These are phyloP conservation scores for Piper longum DNA, from an alignment of 164 flowering plant genomes.

Conservation along the genomic window DNA sequence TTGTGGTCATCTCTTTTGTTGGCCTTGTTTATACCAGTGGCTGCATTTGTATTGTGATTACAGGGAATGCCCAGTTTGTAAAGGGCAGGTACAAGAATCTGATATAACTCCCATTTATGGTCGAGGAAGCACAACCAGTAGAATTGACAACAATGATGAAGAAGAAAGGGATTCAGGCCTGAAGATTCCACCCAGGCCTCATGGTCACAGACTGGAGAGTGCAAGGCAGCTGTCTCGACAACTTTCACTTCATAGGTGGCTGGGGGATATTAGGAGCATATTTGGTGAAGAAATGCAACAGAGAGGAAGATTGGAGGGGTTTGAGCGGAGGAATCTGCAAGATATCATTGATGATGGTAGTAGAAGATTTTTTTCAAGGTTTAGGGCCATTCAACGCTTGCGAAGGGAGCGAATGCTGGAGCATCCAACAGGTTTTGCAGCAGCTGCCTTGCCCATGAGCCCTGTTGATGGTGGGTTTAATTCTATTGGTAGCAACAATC, in stretches of 20 bases:
- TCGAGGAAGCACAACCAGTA: constrained; percentile 15
- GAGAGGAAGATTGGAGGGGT: constrained; percentile 9
- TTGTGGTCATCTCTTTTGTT: constrained; percentile 28
- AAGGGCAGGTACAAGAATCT: constrained; percentile 20
- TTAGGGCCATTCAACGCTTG: constrained; percentile 11
- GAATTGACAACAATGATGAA: constrained; percentile 6
- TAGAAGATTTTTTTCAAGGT: constrained; percentile 8
- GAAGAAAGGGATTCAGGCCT: constrained; percentile 13
- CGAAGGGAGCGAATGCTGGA: constrained; percentile 12
- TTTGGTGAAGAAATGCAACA: constrained; percentile 15
- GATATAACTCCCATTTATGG: constrained; percentile 23
- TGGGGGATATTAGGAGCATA: constrained; percentile 5
- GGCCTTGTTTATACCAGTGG: constrained; percentile 31
- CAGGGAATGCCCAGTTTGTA: constrained; percentile 28
- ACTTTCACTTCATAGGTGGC: constrained; percentile 8
- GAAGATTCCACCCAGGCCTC: constrained; percentile 26
- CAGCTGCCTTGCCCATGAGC: constrained; percentile 8
- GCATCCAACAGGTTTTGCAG: constrained; percentile 5
- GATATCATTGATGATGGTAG: constrained; percentile 8
- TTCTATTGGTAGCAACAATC: background rate
- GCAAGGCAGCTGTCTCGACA: constrained; percentile 13
- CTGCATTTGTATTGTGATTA: constrained; percentile 14
- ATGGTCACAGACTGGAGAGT: constrained; percentile 17
- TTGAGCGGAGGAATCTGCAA: constrained; percentile 4
- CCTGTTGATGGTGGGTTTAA: background rate